Evolutionary conservation across 306 rosid species (phyloP), one percentile per base, ranked within the genome.

Genomic region (Pyrus betulifolia): DNA sequence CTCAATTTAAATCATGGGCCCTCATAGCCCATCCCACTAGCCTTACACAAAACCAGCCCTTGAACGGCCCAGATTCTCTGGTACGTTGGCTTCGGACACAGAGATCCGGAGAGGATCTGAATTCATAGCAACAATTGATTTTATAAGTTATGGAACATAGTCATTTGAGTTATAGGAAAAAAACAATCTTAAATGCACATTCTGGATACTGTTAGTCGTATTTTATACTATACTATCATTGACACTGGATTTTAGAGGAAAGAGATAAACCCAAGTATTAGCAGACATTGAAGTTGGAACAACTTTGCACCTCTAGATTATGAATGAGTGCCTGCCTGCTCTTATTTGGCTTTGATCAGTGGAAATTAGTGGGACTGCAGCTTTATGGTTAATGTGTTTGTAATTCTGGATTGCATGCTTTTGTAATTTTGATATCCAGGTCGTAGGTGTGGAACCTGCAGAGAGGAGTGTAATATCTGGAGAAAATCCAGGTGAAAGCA

Each of bases 361-460:
- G 33, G 28, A 67, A 42, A 40, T 42, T 12, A 42, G 54, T 11
- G n/a, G 42, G 22, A 28, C 28, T 51, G 27, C 23, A 71, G 46
- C 31, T 70, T 13, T 25, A 25, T 22, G 59, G 4, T 11, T 2
- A 70, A 15, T 70, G 22, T 49, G 33, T 21, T 38, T 66, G 28
- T 33, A 66, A 66, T 15, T 70, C 74, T 23, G 28, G 57, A 15
- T 23, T 72, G 42, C 31, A 35, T 52, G 15, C 3, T 70, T 54
- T 62, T 69, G 19, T 69, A 64, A 74, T 78, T 76, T 70, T 71
- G 70, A 61, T 51, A 51, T 71, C 70, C 79, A 94, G 98, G 91
- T 91, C 77, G 90, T 94, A 69, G 97, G 98, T 71, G 98, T 94
- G 67, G 96, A 94, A 84, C 97, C 98, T 75, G 97, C 95, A 11